These are phyloP conservation scores for Leptographium procerum DNA, from an alignment of 2,329 filamentous ascomycete genomes.

Conservation along the genomic window DNA sequence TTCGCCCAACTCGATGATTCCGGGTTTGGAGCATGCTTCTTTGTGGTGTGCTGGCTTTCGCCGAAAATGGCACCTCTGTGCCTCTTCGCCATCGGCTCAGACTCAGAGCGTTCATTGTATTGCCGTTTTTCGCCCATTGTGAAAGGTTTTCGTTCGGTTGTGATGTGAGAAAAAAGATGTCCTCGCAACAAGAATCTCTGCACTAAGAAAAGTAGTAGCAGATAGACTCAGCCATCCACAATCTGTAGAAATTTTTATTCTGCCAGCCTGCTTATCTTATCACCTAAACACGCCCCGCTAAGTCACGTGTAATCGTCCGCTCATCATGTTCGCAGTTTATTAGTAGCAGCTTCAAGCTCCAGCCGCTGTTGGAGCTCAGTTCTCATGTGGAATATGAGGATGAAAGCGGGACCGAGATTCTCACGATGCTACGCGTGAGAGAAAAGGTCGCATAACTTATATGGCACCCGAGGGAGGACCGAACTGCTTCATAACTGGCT, in stretches of 20 bases:
- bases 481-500: background rate
- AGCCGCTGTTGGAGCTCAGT: background rate
- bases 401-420: background rate
- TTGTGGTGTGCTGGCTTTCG: slow-evolving; percentile 10
- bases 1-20: slow-evolving; percentile 51
- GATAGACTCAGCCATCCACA: background rate
- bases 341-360: background rate
- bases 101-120: slow-evolving; percentile 14
- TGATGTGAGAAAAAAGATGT: background rate
- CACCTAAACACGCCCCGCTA: background rate
- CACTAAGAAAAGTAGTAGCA: background rate
- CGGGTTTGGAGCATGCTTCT: slow-evolving; percentile 30
- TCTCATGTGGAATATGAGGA: background rate
- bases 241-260: background rate
- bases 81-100: slow-evolving; percentile 12
- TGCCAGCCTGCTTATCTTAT: background rate
- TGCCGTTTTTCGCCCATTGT: slow-evolving; percentile 21
- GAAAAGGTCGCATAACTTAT: background rate
- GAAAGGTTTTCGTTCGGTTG: background rate
- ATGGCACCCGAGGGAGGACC: background rate
- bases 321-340: background rate
- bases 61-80: background rate
- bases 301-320: background rate
- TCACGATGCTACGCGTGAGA: background rate
- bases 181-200: background rate